Conservation (phyloP, 495 filamentous ascomycete genomes). For the Hypoxylon crocopeplum region DNA sequence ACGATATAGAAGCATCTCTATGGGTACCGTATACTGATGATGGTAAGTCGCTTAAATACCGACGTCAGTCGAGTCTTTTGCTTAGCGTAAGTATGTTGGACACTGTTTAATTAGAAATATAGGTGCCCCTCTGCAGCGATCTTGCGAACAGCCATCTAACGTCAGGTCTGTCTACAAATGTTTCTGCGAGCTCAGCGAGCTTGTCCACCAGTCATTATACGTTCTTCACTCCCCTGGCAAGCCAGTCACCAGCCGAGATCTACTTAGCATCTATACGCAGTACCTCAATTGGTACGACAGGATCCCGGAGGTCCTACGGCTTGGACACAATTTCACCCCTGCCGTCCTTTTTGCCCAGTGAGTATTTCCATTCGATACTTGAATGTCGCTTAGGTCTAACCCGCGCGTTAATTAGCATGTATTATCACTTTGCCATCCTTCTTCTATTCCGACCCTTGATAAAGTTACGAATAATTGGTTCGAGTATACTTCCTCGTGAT, state of each 20-base stretch:
- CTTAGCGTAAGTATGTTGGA: not conserved
- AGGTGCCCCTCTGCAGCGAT: constrained; percentile 55
- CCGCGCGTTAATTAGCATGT: constrained; percentile 56
- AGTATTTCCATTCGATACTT: constrained; percentile 39
- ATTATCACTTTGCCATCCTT: constrained; percentile 68
- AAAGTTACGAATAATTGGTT: constrained; percentile 64
- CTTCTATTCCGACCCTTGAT: constrained; percentile 71
- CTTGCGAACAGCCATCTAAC: constrained; percentile 60
- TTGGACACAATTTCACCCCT: constrained; percentile 65
- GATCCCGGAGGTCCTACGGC: constrained; percentile 63
- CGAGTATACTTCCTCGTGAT: constrained; percentile 65
- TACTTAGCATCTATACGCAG: constrained; percentile 63
- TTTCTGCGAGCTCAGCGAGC: constrained; percentile 70
- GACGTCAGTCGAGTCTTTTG: not conserved
- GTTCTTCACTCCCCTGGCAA: constrained; percentile 67
- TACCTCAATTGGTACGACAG: constrained; percentile 68
- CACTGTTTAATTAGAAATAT: constrained; percentile 14
- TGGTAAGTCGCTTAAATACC: constrained; percentile 43
- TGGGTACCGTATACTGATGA: constrained; percentile 68
- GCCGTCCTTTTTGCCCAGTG: constrained; percentile 70
- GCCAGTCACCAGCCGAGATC: constrained; percentile 61
- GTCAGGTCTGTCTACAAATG: constrained; percentile 65
- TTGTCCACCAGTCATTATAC: constrained; percentile 70
- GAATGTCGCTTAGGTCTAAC: constrained; percentile 13
- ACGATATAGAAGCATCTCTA: constrained; percentile 58